phyloP scores from a whole-genome alignment of 257 asterid species.

The Mentha longifolia region DNA sequence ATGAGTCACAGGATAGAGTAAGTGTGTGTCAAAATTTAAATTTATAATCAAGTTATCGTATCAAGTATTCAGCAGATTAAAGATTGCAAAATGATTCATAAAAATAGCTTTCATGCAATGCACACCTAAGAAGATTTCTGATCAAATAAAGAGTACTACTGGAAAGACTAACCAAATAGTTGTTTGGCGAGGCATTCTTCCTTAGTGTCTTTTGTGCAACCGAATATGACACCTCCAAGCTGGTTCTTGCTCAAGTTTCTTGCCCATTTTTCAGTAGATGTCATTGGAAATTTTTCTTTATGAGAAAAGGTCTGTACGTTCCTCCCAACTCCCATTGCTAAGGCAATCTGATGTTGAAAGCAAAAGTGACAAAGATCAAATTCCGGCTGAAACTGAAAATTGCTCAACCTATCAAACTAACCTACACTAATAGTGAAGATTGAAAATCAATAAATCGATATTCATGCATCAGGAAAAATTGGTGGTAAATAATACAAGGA shows the following conservation, averaged over 20 bases:
- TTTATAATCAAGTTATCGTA: slow-evolving; percentile 6
- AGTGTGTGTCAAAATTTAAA: slow-evolving; percentile 18
- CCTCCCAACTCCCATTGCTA: slow-evolving; percentile 53
- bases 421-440: slow-evolving; percentile 8
- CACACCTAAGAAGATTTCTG: not conserved
- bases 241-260: slow-evolving; percentile 32
- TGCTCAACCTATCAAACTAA: slow-evolving; percentile 18
- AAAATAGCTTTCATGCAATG: slow-evolving; percentile 18
- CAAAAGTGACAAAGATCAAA: slow-evolving; percentile 6
- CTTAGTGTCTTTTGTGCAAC: slow-evolving; percentile 49
- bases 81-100: slow-evolving; percentile 2
- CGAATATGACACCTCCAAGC: slow-evolving; percentile 63
- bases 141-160: slow-evolving; percentile 9
- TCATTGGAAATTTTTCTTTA: slow-evolving; percentile 22
- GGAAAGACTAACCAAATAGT: slow-evolving; percentile 55
- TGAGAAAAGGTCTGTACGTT: slow-evolving; percentile 29
- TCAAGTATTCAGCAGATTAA: slow-evolving; percentile 25
- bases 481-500: not conserved
- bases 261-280: not conserved
- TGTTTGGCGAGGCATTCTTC: slow-evolving; percentile 47
- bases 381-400: slow-evolving; percentile 14
- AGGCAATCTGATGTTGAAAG: slow-evolving; percentile 22
- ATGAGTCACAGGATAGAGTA: slow-evolving; percentile 18
- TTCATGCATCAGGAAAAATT: not conserved
- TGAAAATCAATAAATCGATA: not conserved